phyloP scores from a whole-genome alignment of 768 basidiomycete species.

The Dictyophora rubrovolvata region DNA sequence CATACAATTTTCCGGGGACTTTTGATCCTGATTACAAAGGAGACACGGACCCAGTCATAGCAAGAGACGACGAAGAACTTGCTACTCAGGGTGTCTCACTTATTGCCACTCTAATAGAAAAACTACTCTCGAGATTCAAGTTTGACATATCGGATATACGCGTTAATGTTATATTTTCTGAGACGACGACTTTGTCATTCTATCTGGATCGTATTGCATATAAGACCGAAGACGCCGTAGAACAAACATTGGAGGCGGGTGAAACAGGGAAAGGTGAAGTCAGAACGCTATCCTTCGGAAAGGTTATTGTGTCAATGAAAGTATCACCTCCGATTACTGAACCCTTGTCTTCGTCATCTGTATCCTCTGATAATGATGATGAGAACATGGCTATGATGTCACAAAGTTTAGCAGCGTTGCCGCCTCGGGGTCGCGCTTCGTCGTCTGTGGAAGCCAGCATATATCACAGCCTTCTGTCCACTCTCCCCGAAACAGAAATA shows the following conservation, averaged over 20 bases:
- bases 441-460: conserved; percentile 44
- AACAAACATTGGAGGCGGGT: not conserved
- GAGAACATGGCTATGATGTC: conserved; percentile 59
- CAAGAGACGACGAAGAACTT: conserved; percentile 47
- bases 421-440: conserved; percentile 17
- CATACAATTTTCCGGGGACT: conserved; percentile 54
- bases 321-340: conserved; percentile 18
- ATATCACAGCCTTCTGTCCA: conserved; percentile 67
- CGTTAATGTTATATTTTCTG: conserved; percentile 59
- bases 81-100: conserved; percentile 56
- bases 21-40: conserved; percentile 41
- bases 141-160: conserved; percentile 61
- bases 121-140: conserved; percentile 67
- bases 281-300: conserved; percentile 47
- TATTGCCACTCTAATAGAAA: conserved; percentile 71
- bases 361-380: conserved; percentile 39
- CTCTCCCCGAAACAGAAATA: conserved; percentile 8
- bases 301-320: conserved; percentile 42
- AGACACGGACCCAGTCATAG: not conserved
- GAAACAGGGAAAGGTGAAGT: conserved; percentile 18
- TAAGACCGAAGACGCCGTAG: conserved; percentile 28
- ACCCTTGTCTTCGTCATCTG: conserved; percentile 6
- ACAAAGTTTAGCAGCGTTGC: conserved; percentile 59
- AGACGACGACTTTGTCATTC: conserved; percentile 50
- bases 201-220: conserved; percentile 50